Conservation (phyloP, 352 stramenopile species). For the Phytophthora capsici region DNA sequence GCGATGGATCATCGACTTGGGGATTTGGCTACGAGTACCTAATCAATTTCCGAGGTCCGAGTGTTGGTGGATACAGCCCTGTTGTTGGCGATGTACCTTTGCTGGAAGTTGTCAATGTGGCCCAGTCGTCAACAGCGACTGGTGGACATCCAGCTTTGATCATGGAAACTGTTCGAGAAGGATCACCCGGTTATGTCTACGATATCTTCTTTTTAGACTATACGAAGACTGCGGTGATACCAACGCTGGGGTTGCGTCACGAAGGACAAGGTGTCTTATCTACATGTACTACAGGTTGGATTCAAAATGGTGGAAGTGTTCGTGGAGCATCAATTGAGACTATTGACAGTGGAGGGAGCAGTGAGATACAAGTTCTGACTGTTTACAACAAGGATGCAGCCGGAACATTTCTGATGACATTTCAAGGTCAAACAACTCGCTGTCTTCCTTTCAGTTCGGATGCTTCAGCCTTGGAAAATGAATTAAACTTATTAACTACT, state of each 20-base stretch:
- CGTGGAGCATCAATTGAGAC: conserved; percentile 52
- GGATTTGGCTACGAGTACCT: conserved; percentile 84
- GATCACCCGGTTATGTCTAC: conserved; percentile 63
- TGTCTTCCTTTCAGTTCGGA: conserved; percentile 50
- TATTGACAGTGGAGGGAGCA: conserved; percentile 58
- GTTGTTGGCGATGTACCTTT: conserved; percentile 65
- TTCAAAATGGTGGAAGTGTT: conserved; percentile 41
- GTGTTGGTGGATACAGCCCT: conserved; percentile 57
- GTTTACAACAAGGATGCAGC: conserved; percentile 30
- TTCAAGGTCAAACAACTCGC: conserved; percentile 42
- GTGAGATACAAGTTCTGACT: conserved; percentile 64
- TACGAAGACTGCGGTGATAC: conserved; percentile 2
- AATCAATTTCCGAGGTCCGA: conserved; percentile 65
- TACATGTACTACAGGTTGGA: conserved; percentile 34
- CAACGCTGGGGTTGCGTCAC: conserved; percentile 42
- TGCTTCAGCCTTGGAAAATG: conserved; percentile 29
- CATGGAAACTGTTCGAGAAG: conserved; percentile 70
- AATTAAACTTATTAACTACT: conserved; percentile 37
- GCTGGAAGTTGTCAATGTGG: conserved; percentile 62
- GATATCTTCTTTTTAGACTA: conserved; percentile 79
- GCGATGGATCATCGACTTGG: conserved; percentile 69
- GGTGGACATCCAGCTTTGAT: conserved; percentile 67
- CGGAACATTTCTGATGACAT: conserved; percentile 56
- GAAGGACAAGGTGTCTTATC: conserved; percentile 18
- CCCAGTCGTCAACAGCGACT: conserved; percentile 36